phyloP scores from a whole-genome alignment of 2,329 filamentous ascomycete species.

The Teratosphaeria zuluensis region DNA sequence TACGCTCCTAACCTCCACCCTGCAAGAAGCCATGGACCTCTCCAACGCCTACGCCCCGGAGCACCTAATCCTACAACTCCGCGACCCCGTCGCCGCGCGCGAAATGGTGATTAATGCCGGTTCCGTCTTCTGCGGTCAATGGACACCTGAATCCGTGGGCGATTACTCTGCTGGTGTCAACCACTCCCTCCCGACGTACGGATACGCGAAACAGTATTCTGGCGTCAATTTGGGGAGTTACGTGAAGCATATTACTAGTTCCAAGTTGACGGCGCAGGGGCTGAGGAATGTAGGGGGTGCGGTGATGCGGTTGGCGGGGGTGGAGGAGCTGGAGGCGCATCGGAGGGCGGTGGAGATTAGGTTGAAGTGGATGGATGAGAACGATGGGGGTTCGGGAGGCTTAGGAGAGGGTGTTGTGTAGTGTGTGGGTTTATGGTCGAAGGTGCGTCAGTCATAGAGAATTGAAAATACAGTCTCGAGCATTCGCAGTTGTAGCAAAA shows the following conservation, averaged over 20 bases:
- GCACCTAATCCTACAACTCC: conserved; percentile 85
- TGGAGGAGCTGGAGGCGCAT: conserved; percentile 92
- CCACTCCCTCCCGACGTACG: conserved; percentile 92
- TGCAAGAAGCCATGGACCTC: conserved; percentile 65
- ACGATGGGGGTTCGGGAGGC: neutral
- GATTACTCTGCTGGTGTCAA: conserved; percentile 98
- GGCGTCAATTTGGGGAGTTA: conserved; percentile 94
- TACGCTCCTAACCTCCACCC: conserved; percentile 65
- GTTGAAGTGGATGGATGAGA: conserved; percentile 30
- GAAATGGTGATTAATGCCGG: conserved; percentile 84
- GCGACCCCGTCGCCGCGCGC: conserved; percentile 63
- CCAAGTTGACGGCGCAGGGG: conserved; percentile 77
- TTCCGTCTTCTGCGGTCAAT: conserved; percentile 88
- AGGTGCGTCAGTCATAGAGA: no score
- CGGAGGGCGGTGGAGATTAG: conserved; percentile 61
- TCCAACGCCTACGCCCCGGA: conserved; percentile 96
- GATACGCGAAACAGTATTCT: conserved; percentile 96
- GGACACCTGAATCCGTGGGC: conserved; percentile 95
- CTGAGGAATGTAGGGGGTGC: conserved; percentile 75
- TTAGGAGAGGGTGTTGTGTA: neutral
- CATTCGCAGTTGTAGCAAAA: no score
- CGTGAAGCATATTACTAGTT: conserved; percentile 95
- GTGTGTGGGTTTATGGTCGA: neutral
- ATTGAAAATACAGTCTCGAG: no score
- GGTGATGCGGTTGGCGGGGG: conserved; percentile 89